A percentile compares a stretch with the other conserved stretches of the same genome.
Evolutionary conservation across 192 early-diverging fungal species (phyloP).

Genomic region (Allomyces arbusculus): DNA sequence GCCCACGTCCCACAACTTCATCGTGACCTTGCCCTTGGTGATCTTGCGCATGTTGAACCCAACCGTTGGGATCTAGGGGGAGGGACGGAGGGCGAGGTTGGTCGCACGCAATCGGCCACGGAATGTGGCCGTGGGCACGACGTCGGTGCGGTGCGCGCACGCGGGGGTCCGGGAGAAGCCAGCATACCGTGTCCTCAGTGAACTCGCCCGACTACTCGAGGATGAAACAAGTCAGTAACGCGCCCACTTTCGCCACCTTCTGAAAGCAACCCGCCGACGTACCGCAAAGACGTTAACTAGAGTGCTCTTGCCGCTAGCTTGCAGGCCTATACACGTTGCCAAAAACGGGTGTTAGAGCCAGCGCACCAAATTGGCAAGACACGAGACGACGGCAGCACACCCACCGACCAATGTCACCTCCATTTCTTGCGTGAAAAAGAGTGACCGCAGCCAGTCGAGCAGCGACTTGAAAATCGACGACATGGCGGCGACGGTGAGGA

Average conservation of each 20-base stretch:
- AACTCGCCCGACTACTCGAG: slow-evolving; percentile 43
- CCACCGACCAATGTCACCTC: slow-evolving; percentile 59
- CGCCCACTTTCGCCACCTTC: neutral
- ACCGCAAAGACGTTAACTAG: slow-evolving; percentile 69
- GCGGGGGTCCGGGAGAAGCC: no score
- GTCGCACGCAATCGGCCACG: no score
- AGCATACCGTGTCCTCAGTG: slow-evolving; percentile 39
- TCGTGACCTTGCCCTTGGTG: slow-evolving; percentile 77
- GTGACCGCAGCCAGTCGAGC: slow-evolving; percentile 48
- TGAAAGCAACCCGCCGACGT: slow-evolving; percentile 13
- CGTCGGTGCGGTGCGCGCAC: no score
- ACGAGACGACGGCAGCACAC: no score
- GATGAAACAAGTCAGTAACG: neutral
- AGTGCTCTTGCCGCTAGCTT: slow-evolving; percentile 73
- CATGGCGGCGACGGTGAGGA: slow-evolving; percentile 12
- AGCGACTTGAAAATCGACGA: slow-evolving; percentile 31
- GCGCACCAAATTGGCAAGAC: no score
- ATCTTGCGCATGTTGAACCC: slow-evolving; percentile 98
- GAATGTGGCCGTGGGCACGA: no score
- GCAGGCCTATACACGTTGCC: slow-evolving; percentile 20
- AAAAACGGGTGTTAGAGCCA: no score
- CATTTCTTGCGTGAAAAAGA: slow-evolving; percentile 79
- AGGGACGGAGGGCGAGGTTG: neutral
- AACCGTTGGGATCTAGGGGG: slow-evolving; percentile 69
- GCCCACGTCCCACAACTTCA: slow-evolving; percentile 99